A percentile compares a stretch with the other conserved stretches of the same genome.
Evolutionary conservation across 805 yeast genomes (phyloP).

Genomic region (Saccharomycopsis lassenensis): DNA sequence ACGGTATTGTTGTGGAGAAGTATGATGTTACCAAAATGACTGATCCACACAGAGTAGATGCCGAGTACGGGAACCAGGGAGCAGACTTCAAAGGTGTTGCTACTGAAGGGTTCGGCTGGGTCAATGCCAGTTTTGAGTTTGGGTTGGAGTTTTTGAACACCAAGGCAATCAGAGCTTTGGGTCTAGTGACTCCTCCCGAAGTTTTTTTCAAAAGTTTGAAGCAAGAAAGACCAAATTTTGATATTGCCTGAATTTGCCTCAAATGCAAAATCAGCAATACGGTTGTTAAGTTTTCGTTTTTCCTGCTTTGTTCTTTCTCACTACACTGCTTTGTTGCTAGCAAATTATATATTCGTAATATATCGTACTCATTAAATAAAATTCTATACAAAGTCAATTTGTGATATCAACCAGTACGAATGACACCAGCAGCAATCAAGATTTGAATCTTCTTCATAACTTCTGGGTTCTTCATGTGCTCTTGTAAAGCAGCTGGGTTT

Average conservation of each 20-base stretch:
- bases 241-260: too few species aligned
- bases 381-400: too few species aligned
- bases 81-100: constrained; percentile 87
- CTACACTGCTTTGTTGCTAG: too few species aligned
- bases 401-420: constrained; percentile 58
- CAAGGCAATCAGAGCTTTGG: constrained; percentile 66
- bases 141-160: constrained; percentile 59
- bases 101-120: constrained; percentile 98
- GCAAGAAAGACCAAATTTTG: not conserved
- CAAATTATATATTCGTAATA: too few species aligned
- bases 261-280: too few species aligned
- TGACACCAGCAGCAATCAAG: constrained; percentile 93
- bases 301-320: too few species aligned
- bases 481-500: constrained; percentile 93
- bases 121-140: constrained; percentile 71
- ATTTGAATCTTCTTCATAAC: constrained; percentile 78
- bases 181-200: constrained; percentile 65
- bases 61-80: constrained; percentile 94
- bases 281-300: too few species aligned
- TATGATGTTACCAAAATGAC: constrained; percentile 78
- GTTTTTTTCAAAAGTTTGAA: constrained; percentile 34
- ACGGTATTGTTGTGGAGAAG: constrained; percentile 92
- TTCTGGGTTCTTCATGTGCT: constrained; percentile 95
- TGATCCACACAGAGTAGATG: constrained; percentile 80
- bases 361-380: not conserved